phyloP scores from a whole-genome alignment of 371 early-diverging fungal species.

The Rhizopus stolonifer region DNA sequence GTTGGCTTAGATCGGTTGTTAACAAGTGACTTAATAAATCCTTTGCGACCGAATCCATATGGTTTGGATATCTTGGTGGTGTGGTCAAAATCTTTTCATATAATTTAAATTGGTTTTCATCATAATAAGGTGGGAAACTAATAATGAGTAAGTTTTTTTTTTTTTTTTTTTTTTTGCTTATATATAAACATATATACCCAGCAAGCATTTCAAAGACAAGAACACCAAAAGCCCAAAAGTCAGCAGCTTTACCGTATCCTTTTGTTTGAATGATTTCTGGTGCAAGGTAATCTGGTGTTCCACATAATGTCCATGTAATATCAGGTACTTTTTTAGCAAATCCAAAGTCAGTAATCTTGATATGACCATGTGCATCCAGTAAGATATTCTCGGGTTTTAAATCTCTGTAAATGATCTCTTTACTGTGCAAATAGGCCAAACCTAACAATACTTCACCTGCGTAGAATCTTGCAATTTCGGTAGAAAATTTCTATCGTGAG shows the following conservation, averaged over 20 bases:
- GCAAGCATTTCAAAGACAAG: conserved; percentile 91
- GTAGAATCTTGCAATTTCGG: conserved; percentile 84
- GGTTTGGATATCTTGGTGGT: conserved; percentile 73
- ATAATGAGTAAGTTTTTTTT: background rate
- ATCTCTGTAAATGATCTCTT: conserved; percentile 93
- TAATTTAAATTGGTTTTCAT: conserved; percentile 88
- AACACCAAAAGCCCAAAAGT: conserved; percentile 93
- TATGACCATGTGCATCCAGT: conserved; percentile 90
- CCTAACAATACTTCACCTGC: conserved; percentile 73
- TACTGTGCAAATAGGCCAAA: conserved; percentile 87
- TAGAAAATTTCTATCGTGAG: conserved; percentile 82
- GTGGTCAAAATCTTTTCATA: conserved; percentile 92
- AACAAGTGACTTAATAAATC: conserved; percentile 85
- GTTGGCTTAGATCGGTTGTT: conserved; percentile 81
- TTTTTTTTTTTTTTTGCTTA: background rate
- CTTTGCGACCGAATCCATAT: conserved; percentile 81
- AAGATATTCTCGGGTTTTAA: conserved; percentile 95
- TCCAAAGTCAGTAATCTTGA: conserved; percentile 99
- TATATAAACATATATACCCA: conserved; percentile 40
- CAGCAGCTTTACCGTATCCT: conserved; percentile 89
- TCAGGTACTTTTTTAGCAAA: conserved; percentile 93
- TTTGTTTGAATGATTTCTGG: conserved; percentile 92
- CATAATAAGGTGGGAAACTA: conserved; percentile 88
- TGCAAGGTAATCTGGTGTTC: conserved; percentile 97
- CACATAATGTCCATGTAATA: conserved; percentile 97